Conservation (phyloP, 1,284 basidiomycete genomes). For the Ceratobasidium theobromae region DNA sequence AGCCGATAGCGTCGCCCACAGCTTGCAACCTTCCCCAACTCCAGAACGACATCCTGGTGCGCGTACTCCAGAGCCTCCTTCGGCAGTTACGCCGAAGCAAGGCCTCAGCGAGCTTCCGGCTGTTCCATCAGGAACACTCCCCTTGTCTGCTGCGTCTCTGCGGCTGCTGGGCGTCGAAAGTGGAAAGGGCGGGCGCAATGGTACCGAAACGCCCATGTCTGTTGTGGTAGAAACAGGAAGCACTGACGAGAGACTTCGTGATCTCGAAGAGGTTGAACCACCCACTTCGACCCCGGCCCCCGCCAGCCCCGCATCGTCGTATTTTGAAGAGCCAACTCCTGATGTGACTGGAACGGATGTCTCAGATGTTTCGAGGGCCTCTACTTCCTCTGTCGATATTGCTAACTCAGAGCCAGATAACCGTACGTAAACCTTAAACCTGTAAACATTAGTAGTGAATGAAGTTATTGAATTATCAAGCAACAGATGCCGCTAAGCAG, state of each 20-base stretch:
- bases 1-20: background rate
- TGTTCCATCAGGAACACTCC: conserved; percentile 1
- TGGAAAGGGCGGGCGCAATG: conserved; percentile 8
- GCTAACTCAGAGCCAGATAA: conserved; percentile 28
- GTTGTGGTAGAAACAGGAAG: conserved; percentile 34
- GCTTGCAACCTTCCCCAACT: conserved; percentile 3
- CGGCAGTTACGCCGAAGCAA: conserved; percentile 23
- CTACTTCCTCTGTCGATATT: conserved; percentile 7
- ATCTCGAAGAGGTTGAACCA: conserved; percentile 21
- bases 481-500: conserved; percentile 14
- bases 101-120: background rate
- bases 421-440: conserved; percentile 25
- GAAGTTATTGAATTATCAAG: conserved; percentile 28
- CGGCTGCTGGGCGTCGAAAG: conserved; percentile 14
- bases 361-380: background rate
- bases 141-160: conserved; percentile 16
- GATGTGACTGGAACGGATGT: background rate
- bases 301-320: background rate
- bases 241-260: conserved; percentile 23
- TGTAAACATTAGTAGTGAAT: conserved; percentile 27
- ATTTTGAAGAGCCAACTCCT: conserved; percentile 5
- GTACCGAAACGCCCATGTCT: conserved; percentile 32
- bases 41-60: background rate
- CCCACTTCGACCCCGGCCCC: conserved; percentile 9
- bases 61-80: conserved; percentile 10